Percentiles rank a stretch among this genome's conserved stretches.
Evolutionary conservation across 2,329 filamentous ascomycete species (phyloP).

Genomic region (Phialophora chinensis): DNA sequence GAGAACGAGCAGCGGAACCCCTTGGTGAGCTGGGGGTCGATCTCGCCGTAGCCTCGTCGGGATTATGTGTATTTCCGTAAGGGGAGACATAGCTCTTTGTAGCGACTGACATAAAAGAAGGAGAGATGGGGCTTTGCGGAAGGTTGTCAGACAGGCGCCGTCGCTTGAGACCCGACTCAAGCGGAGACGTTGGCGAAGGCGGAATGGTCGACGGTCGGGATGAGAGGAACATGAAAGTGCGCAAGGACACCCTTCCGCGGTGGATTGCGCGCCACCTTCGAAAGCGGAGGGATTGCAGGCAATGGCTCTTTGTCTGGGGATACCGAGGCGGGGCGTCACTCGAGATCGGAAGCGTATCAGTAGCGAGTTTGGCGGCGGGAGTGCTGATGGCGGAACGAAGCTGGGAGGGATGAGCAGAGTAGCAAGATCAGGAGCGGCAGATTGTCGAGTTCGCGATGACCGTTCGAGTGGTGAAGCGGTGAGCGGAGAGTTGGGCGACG

Average conservation of each 20-base stretch:
- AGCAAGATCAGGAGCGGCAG: not conserved
- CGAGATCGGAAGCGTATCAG: slow-evolving; percentile 19
- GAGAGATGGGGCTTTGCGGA: slow-evolving; percentile 43
- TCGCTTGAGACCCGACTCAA: slow-evolving; percentile 47
- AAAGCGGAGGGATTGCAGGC: slow-evolving; percentile 11
- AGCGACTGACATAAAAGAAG: slow-evolving; percentile 58
- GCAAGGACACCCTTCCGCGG: slow-evolving; percentile 22
- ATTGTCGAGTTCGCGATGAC: not conserved
- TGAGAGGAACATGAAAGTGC: slow-evolving; percentile 35
- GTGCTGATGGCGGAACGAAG: slow-evolving; percentile 11
- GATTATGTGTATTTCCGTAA: slow-evolving; percentile 50
- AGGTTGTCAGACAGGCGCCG: slow-evolving; percentile 34
- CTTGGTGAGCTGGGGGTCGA: slow-evolving; percentile 50
- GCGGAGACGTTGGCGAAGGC: slow-evolving; percentile 52
- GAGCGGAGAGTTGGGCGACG: slow-evolving; percentile 17
- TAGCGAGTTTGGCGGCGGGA: slow-evolving; percentile 3
- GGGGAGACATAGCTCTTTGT: slow-evolving; percentile 56
- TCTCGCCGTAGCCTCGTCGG: slow-evolving; percentile 41
- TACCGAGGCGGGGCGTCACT: slow-evolving; percentile 18
- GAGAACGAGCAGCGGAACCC: slow-evolving; percentile 50
- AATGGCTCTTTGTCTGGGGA: slow-evolving; percentile 13
- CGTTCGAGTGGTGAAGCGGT: not conserved
- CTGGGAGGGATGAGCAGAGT: not conserved
- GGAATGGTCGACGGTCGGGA: slow-evolving; percentile 46
- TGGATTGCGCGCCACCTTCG: slow-evolving; percentile 26